Conservation (phyloP, 495 filamentous ascomycete species). For the Daldinia bambusicola region DNA sequence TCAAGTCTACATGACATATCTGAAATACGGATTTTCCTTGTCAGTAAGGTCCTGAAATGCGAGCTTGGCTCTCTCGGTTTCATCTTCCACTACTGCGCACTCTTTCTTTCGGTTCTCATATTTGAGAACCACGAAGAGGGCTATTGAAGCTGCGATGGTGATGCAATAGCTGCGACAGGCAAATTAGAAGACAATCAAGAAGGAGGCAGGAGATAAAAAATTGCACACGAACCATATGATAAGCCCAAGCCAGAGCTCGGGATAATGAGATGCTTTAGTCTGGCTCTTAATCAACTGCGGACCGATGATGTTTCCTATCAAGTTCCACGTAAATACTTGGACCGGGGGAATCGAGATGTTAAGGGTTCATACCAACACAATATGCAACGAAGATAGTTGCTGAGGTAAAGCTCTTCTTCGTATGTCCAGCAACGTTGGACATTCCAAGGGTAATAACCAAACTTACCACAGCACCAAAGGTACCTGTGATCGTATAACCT, state of each 20-base stretch:
- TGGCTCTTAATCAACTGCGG: conserved; percentile 73
- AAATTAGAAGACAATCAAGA: conserved; percentile 8
- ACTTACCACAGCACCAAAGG: conserved; percentile 73
- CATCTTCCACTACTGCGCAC: conserved; percentile 61
- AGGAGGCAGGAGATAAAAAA: not conserved
- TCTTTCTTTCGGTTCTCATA: conserved; percentile 66
- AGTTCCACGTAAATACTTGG: conserved; percentile 7
- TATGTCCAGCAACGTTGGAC: conserved; percentile 78
- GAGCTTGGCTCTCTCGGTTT: conserved; percentile 68
- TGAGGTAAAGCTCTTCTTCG: conserved; percentile 80
- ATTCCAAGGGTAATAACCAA: conserved; percentile 74
- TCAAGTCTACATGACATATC: conserved; percentile 62
- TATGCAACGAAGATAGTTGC: conserved; percentile 79
- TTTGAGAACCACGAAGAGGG: conserved; percentile 66
- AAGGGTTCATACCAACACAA: conserved; percentile 63
- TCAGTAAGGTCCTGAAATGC: conserved; percentile 81
- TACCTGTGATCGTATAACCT: conserved; percentile 76
- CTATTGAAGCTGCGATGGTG: conserved; percentile 64
- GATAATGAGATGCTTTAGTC: conserved; percentile 72
- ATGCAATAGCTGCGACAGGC: conserved; percentile 68
- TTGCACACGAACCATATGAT: conserved; percentile 70
- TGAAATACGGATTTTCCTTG: conserved; percentile 77
- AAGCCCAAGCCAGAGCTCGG: conserved; percentile 73
- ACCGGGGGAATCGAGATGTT: conserved; percentile 48
- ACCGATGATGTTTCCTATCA: conserved; percentile 66